phyloP scores from a whole-genome alignment of 2,329 filamentous ascomycete genomes.

The Macrophomina pseudophaseolina region DNA sequence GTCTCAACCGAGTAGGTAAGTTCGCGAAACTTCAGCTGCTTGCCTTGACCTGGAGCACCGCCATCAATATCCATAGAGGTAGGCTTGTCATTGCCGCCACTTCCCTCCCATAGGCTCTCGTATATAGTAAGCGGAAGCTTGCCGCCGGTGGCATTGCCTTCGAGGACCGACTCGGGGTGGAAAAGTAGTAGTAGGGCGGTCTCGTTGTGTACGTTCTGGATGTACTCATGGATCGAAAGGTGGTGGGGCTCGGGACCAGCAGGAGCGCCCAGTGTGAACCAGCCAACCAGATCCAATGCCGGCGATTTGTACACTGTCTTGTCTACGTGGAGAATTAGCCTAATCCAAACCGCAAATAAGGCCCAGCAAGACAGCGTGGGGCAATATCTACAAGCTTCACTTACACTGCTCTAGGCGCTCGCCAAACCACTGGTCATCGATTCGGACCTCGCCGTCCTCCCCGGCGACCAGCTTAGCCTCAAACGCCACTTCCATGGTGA shows the following conservation, averaged over 20 bases:
- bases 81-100: constrained; percentile 42
- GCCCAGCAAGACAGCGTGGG: too few species aligned
- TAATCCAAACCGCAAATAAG: constrained; percentile 1
- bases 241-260: constrained; percentile 71
- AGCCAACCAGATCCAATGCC: constrained; percentile 80
- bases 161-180: constrained; percentile 67
- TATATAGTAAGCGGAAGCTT: constrained; percentile 91
- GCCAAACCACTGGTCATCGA: constrained; percentile 75
- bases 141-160: constrained; percentile 66
- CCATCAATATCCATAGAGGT: constrained; percentile 67
- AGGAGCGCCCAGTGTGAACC: constrained; percentile 80
- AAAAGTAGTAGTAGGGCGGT: constrained; percentile 87
- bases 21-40: constrained; percentile 74
- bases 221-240: constrained; percentile 77
- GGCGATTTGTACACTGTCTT: constrained; percentile 86
- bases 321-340: constrained; percentile 61
- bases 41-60: constrained; percentile 34
- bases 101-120: constrained; percentile 66
- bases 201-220: constrained; percentile 78
- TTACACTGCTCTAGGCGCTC: constrained; percentile 83
- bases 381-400: constrained; percentile 39
- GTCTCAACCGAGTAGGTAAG: constrained; percentile 89
- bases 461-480: constrained; percentile 68
- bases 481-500: constrained; percentile 92
- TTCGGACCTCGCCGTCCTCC: constrained; percentile 61